These are phyloP conservation scores for Coemansia sp. DNA, from an alignment of 192 early-diverging fungal species.

Conservation along the genomic window DNA sequence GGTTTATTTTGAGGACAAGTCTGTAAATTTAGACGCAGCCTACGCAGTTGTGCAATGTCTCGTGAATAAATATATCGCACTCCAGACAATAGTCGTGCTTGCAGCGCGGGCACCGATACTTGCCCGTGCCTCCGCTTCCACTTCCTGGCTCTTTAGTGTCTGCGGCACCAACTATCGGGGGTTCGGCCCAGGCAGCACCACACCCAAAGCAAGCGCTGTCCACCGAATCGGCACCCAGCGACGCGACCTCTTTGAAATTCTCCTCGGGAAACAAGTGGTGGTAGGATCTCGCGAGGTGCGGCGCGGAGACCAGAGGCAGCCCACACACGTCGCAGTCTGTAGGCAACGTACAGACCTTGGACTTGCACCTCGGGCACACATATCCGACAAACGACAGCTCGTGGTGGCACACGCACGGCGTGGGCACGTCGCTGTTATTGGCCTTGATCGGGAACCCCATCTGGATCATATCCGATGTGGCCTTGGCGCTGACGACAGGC, in stretches of 20 bases:
- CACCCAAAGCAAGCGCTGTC: conserved; percentile 53
- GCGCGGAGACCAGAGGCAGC: conserved; percentile 85
- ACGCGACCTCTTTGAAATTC: conserved; percentile 78
- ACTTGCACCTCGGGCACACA: conserved; percentile 81
- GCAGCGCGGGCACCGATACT: conserved; percentile 81
- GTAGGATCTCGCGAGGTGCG: conserved; percentile 90
- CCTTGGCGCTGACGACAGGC: conserved; percentile 59
- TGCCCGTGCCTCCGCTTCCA: not conserved
- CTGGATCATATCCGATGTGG: conserved; percentile 71
- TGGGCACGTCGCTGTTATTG: conserved; percentile 14
- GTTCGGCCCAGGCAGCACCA: conserved; percentile 20
- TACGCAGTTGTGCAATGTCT: conserved; percentile 90
- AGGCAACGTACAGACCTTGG: conserved; percentile 86
- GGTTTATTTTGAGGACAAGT: too few relatives aligned
- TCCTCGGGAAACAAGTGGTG: conserved; percentile 94
- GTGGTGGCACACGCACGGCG: conserved; percentile 82
- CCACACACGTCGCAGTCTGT: conserved; percentile 92
- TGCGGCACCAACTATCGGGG: conserved; percentile 9
- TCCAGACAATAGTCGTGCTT: conserved; percentile 82
- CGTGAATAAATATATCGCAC: conserved; percentile 93
- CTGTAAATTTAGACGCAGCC: conserved; percentile 65
- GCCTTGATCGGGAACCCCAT: conserved; percentile 90
- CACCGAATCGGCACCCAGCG: conserved; percentile 1
- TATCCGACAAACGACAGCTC: conserved; percentile 74
- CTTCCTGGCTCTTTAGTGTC: not conserved